Percentiles rank a stretch among this genome's conserved stretches.
Conservation (phyloP, 176 grass and related monocot species). For the Phyllostachys edulis region DNA sequence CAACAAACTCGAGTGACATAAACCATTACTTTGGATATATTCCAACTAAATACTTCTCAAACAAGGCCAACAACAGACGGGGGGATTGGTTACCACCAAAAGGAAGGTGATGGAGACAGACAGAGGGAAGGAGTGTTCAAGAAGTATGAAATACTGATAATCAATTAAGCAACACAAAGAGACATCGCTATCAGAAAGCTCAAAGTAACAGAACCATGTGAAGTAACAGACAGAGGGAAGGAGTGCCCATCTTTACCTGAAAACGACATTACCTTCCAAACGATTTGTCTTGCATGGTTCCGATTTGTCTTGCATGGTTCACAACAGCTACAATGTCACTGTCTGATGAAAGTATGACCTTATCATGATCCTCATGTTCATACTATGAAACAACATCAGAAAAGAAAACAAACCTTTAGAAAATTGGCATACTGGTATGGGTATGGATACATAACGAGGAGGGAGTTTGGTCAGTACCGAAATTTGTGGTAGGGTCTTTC, state of each 20-base stretch:
- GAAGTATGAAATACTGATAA: too few relatives aligned
- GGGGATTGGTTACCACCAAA: too few relatives aligned
- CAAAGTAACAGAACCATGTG: too few relatives aligned
- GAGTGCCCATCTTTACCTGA: neutral
- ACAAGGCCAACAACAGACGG: too few relatives aligned
- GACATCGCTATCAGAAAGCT: too few relatives aligned
- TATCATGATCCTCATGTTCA: constrained; percentile 89
- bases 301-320: constrained; percentile 81
- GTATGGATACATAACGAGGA: neutral
- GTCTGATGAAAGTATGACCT: constrained; percentile 87
- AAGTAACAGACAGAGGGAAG: neutral
- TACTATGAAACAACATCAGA: constrained; percentile 44
- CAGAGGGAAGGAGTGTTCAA: too few relatives aligned
- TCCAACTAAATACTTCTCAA: too few relatives aligned
- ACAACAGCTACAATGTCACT: constrained; percentile 79
- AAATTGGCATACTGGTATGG: neutral
- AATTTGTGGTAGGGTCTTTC: constrained; percentile 80
- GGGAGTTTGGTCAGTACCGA: constrained; percentile 48
- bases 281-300: too few relatives aligned
- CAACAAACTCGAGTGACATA: too few relatives aligned
- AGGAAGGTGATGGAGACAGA: too few relatives aligned
- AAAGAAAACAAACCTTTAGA: constrained; percentile 12
- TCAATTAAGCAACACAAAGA: too few relatives aligned
- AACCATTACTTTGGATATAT: too few relatives aligned
- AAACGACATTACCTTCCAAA: constrained; percentile 71